Conservation (phyloP, 441 rosid genomes). For the Metrosideros polymorpha region DNA sequence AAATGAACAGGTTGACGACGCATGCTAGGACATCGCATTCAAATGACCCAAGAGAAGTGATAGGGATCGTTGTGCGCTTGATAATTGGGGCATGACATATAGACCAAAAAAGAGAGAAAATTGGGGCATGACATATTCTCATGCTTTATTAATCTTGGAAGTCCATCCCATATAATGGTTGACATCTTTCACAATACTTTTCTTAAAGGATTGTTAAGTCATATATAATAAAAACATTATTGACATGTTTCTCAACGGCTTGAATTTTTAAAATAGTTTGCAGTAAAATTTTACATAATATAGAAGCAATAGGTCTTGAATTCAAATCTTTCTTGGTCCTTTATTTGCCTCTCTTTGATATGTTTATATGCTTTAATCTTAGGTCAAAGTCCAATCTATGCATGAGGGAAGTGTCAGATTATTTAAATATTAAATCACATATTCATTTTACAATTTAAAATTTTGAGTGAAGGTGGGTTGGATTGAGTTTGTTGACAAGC, state of each 20-base stretch:
- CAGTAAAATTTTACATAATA: neutral
- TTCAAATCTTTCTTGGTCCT: neutral
- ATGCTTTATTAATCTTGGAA: neutral
- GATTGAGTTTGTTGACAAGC: neutral
- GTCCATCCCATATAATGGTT: neutral
- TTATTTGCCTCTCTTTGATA: neutral
- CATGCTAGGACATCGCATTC: too few species aligned
- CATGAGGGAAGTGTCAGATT: neutral
- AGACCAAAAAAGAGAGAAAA: too few species aligned
- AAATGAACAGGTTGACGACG: too few species aligned
- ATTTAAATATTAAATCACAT: neutral
- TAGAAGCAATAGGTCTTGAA: neutral
- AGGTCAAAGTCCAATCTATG: rapidly evolving
- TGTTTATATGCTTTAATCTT: neutral
- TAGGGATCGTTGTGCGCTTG: too few species aligned
- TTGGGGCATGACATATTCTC: too few species aligned
- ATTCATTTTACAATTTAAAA: neutral
- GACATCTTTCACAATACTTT: neutral
- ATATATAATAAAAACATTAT: neutral
- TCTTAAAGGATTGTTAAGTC: neutral
- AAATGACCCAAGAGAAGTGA: too few species aligned
- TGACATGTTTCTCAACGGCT: rapidly evolving
- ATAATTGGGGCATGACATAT: too few species aligned
- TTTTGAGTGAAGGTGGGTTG: neutral
- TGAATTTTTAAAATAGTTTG: neutral